A percentile compares a stretch with the other conserved stretches of the same genome.
These are phyloP conservation scores for Lagenaria siceraria DNA, from an alignment of 306 rosid genomes.

Conservation along the genomic window DNA sequence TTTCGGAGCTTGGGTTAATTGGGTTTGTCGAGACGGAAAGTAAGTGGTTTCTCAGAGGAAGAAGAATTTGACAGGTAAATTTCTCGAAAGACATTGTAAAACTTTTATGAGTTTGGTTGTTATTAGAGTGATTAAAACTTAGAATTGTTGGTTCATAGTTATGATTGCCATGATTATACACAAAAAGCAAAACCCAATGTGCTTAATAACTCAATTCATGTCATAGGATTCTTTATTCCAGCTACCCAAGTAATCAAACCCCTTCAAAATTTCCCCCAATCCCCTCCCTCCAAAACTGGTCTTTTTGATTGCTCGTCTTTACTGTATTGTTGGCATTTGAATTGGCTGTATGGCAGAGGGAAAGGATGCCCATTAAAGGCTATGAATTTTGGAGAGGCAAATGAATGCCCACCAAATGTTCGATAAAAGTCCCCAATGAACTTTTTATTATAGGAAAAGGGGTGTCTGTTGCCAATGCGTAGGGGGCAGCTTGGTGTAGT, in stretches of 20 bases:
- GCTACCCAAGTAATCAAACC: constrained; percentile 4
- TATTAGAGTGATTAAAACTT: constrained; percentile 6
- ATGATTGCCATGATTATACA: constrained; percentile 6
- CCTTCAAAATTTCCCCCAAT: neutral
- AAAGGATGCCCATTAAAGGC: neutral
- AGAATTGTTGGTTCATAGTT: neutral
- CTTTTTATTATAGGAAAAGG: neutral
- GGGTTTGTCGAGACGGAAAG: constrained; percentile 1
- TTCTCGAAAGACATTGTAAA: neutral
- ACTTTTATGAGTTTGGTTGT: constrained; percentile 8
- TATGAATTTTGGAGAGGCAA: neutral
- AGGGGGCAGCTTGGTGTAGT: neutral
- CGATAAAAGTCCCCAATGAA: neutral
- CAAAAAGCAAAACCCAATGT: constrained; percentile 8
- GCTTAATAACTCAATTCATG: neutral
- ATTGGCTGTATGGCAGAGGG: neutral
- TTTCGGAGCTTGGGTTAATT: constrained; percentile 1
- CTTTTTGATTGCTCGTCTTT: neutral
- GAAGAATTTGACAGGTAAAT: neutral
- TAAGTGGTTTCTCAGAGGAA: neutral
- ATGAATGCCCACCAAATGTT: neutral
- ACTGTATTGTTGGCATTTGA: neutral
- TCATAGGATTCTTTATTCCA: constrained; percentile 8
- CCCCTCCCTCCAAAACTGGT: neutral
- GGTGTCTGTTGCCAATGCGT: neutral